A percentile compares a stretch with the other conserved stretches of the same genome.
phyloP scores from a whole-genome alignment of 371 early-diverging fungal genomes.

The Mortierella polycephala region DNA sequence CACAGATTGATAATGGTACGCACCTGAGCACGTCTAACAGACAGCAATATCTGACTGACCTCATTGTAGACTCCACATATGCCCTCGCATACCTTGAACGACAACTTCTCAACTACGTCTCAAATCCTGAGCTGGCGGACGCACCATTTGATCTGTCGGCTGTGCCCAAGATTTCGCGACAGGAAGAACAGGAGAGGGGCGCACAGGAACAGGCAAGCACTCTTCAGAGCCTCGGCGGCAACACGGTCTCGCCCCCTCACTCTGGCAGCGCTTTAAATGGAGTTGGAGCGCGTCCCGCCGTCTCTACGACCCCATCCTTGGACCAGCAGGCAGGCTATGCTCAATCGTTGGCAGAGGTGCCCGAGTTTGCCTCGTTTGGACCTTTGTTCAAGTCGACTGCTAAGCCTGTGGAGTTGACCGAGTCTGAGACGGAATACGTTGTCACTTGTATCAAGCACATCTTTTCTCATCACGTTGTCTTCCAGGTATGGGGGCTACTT shows the following conservation, averaged over 20 bases:
- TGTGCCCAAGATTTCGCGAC: constrained; percentile 85
- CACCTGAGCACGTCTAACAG: neutral
- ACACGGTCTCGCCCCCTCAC: constrained; percentile 34
- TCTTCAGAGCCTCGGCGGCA: constrained; percentile 36
- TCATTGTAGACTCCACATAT: constrained; percentile 75
- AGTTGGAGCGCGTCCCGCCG: constrained; percentile 34
- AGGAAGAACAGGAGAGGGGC: constrained; percentile 81
- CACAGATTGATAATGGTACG: neutral
- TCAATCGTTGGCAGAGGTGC: constrained; percentile 78
- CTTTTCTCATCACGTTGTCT: constrained; percentile 89
- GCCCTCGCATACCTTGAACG: constrained; percentile 89
- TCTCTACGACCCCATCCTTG: constrained; percentile 55
- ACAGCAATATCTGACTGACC: too few relatives aligned
- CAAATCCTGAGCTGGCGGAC: constrained; percentile 66
- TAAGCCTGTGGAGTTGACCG: constrained; percentile 86
- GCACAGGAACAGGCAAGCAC: constrained; percentile 49
- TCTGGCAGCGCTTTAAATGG: constrained; percentile 40
- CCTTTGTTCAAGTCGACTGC: constrained; percentile 85
- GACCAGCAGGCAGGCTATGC: constrained; percentile 82
- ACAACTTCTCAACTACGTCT: constrained; percentile 85
- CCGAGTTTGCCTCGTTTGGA: constrained; percentile 88
- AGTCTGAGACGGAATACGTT: constrained; percentile 96
- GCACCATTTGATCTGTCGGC: constrained; percentile 81
- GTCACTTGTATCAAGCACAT: constrained; percentile 94
- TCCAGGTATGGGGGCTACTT: constrained; percentile 72